Conservation (phyloP, 768 basidiomycete genomes). For the Suillus ampliporus region DNA sequence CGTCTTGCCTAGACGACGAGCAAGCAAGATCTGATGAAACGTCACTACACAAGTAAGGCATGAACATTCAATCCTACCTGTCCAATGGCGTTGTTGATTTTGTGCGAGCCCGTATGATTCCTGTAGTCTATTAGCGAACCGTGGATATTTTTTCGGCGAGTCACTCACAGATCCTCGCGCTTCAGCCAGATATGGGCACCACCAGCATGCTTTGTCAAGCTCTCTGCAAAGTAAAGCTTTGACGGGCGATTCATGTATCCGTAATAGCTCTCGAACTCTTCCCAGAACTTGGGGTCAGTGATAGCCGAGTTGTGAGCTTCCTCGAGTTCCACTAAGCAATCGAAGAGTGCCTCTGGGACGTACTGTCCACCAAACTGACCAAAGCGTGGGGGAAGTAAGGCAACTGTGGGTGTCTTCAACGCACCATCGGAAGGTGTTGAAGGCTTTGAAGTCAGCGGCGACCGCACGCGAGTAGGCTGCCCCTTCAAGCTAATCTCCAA, state of each 20-base stretch:
- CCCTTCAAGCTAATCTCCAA: conserved; percentile 63
- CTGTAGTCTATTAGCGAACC: conserved; percentile 42
- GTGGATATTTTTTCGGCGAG: neutral
- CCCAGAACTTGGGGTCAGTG: conserved; percentile 89
- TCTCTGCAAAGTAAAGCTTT: conserved; percentile 88
- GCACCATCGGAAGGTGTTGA: conserved; percentile 6
- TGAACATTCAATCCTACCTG: conserved; percentile 56
- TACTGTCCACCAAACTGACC: conserved; percentile 98
- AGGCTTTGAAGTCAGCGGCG: conserved; percentile 5
- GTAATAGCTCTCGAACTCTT: conserved; percentile 86
- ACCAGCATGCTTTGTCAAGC: conserved; percentile 86
- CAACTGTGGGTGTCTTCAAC: neutral
- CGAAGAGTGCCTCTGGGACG: conserved; percentile 95
- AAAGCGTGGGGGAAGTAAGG: conserved; percentile 78
- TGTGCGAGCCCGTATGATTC: conserved; percentile 99
- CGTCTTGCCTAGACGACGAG: conserved; percentile 92
- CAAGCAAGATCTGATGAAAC: conserved; percentile 78
- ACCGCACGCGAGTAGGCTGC: conserved; percentile 23
- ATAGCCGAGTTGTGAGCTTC: conserved; percentile 88
- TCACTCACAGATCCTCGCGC: conserved; percentile 83
- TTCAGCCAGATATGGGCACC: conserved; percentile 99
- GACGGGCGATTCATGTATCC: conserved; percentile 96
- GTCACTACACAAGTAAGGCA: neutral
- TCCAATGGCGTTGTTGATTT: conserved; percentile 99
- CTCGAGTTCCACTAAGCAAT: conserved; percentile 89